phyloP scores from a whole-genome alignment of 2,329 filamentous ascomycete species.

The Colletotrichum filicis region DNA sequence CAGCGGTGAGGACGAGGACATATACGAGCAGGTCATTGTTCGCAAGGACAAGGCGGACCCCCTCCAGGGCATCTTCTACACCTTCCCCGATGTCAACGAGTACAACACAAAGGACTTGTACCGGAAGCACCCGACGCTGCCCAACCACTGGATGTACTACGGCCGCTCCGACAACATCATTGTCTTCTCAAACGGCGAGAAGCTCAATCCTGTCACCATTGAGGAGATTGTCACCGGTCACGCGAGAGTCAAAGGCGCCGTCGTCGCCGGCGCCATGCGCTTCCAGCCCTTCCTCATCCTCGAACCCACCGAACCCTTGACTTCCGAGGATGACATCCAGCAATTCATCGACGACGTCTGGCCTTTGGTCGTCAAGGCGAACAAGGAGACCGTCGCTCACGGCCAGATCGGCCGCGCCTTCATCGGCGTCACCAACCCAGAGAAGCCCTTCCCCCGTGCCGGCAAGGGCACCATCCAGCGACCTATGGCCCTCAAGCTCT shows the following conservation, averaged over 20 bases:
- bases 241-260: slow-evolving; percentile 50
- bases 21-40: slow-evolving; percentile 51
- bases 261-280: slow-evolving; percentile 57
- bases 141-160: slow-evolving; percentile 46
- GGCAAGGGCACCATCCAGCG: slow-evolving; percentile 60
- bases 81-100: slow-evolving; percentile 48
- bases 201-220: slow-evolving; percentile 58
- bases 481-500: slow-evolving; percentile 49
- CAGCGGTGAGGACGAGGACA: slow-evolving; percentile 43
- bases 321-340: slow-evolving; percentile 35
- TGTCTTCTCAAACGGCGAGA: slow-evolving; percentile 62
- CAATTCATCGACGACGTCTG: slow-evolving; percentile 55
- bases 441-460: slow-evolving; percentile 56
- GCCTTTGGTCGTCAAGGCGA: slow-evolving; percentile 55
- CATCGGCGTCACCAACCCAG: slow-evolving; percentile 49
- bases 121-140: slow-evolving; percentile 49
- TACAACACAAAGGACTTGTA: slow-evolving; percentile 57
- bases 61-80: slow-evolving; percentile 53
- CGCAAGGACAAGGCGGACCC: slow-evolving; percentile 50
- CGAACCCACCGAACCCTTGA: slow-evolving; percentile 52
- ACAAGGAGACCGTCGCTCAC: slow-evolving; percentile 50
- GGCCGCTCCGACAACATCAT: slow-evolving; percentile 53
- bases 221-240: slow-evolving; percentile 53
- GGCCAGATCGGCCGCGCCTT: slow-evolving; percentile 55
- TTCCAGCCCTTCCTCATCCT: slow-evolving; percentile 61